Evolutionary conservation across 108 stramenopile species (phyloP), one percentile per base, ranked within the genome.

Genomic region (Discostella stelligeroides): DNA sequence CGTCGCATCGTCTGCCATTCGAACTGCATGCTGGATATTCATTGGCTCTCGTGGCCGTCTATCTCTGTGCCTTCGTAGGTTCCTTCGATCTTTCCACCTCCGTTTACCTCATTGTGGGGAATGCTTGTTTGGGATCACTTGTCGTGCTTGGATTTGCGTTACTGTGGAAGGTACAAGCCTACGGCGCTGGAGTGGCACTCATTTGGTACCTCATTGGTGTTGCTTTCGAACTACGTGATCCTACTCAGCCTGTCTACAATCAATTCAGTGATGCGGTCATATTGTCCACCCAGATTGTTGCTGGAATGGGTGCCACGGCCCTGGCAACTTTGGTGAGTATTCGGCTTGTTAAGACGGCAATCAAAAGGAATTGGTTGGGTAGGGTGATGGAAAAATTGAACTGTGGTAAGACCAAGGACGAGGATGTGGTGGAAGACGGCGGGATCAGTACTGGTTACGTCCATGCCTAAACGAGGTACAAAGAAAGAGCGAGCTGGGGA

Each of bases 201-300:
- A 27, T 63, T 23, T 63, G 62, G 62, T 63, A 63, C 40, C 24
- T 63, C 4, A 42, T 63, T 21, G 74, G 74, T 14, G 60, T 75
- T 4, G 74, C 67, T 4, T 25, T 51, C 18, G 74, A 75, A 48
- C 74, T 75, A 18, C 74, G 48, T 30, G 37, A 39, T 8, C 74
- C 74, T 0, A 50, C 67, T 13, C 74, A 75, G 51, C 68, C 74
- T 3, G 67, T 75, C 57, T 75, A 75, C 37, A 75, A 75, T 51
- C 38, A 68, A 75, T 75, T 63, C 57, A 57, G 66, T 15, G 74
- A 75, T 28, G 20, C 4, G 9, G 63, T 53, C 40, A 75, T 75
- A 45, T 27, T 67, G 17, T 46, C 37, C 7, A 75, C 74, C n/a
- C 67, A 75, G 25, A 28, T 67, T 37, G 29, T 68, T 18, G 74